A percentile compares a stretch with the other conserved stretches of the same genome.
These are phyloP conservation scores for Candida berthetii DNA, from an alignment of 805 yeast genomes.

Conservation along the genomic window DNA sequence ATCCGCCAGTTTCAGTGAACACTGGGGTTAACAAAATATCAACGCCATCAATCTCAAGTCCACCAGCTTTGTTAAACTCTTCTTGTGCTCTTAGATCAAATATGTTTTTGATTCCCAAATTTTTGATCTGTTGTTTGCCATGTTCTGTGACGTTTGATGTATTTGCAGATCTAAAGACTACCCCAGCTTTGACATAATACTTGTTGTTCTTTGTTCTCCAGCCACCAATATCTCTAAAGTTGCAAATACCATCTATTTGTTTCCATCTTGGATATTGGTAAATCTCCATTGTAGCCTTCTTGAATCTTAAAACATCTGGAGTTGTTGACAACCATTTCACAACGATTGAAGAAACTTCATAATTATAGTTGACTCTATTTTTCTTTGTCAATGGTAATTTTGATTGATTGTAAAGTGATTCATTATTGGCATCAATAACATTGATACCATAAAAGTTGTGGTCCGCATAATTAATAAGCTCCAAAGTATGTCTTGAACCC, in stretches of 20 bases:
- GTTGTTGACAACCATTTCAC: conserved; percentile 40
- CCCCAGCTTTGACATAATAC: conserved; percentile 43
- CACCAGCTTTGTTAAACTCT: conserved; percentile 44
- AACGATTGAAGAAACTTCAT: conserved; percentile 42
- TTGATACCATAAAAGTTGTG: conserved; percentile 68
- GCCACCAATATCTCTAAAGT: conserved; percentile 81
- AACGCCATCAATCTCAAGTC: conserved; percentile 38
- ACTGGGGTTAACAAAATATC: conserved; percentile 51
- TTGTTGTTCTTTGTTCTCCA: conserved; percentile 36
- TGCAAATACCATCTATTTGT: conserved; percentile 57
- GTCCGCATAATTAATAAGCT: conserved; percentile 62
- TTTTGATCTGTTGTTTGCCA: conserved; percentile 36
- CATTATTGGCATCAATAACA: conserved; percentile 27
- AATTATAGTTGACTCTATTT: conserved; percentile 53
- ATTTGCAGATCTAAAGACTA: conserved; percentile 60
- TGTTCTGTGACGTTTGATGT: conserved; percentile 41
- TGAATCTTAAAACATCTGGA: conserved; percentile 47
- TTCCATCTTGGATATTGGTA: conserved; percentile 50
- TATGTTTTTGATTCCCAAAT: conserved; percentile 43
- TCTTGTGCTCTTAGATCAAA: conserved; percentile 64
- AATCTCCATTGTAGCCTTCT: conserved; percentile 25
- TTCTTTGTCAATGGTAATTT: conserved; percentile 34
- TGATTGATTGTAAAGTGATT: conserved; percentile 26
- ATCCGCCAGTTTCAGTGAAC: conserved; percentile 43
- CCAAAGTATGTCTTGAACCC: conserved; percentile 47